Base-by-base conservation (phyloP, 495 filamentous ascomycete species). In the Talaromyces nanjingensis region DNA sequence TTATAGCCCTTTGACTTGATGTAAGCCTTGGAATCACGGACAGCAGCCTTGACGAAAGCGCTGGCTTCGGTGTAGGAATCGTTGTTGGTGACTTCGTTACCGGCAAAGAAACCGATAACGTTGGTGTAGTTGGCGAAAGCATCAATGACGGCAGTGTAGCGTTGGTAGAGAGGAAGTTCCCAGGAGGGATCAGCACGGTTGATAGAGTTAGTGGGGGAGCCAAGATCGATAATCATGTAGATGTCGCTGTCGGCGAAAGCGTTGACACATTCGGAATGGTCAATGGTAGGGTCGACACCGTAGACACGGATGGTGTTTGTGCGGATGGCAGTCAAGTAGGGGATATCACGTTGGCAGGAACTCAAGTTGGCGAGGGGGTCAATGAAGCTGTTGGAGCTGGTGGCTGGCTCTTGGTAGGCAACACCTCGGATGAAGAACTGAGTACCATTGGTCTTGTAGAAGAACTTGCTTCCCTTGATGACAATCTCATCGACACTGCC, bases 231-330 rank as follows among this genome's bases (percentile, higher is more conserved):
- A 66, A 98, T 86, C 42, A 98, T 85, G 73, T 98, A 98, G 76
- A 98, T 98, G 65, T 92, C 94, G 29, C 90, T 91, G 61, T 90
- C 86, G 20, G 89, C 78, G 20, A 98, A 81, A 69, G 92, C 71
- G 63, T 83, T 74, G 93, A 98, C 97, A 78, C 93, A 97, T 7
- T 76, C 77, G n/a, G 77, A 77, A 79, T 98, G 94, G 76, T 96
- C 83, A 63, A 78, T 73, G 9, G 80, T 84, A 18, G 94, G 87
- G 75, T 98, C 85, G 72, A 98, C 85, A 69, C 91, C 91, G 75
- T 98, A 98, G 18, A 92, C 91, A 70, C 94, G 93, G 71, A 98
- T 92, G 29, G 86, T 85, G 77, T 98, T 98, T 69, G 93, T 93
- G 63, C 83, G 80, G 42, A 97, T 81, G 67, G 89, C 81, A 72